Base-by-base conservation (phyloP, 345 rosid species). In the Hibiscus syriacus region DNA sequence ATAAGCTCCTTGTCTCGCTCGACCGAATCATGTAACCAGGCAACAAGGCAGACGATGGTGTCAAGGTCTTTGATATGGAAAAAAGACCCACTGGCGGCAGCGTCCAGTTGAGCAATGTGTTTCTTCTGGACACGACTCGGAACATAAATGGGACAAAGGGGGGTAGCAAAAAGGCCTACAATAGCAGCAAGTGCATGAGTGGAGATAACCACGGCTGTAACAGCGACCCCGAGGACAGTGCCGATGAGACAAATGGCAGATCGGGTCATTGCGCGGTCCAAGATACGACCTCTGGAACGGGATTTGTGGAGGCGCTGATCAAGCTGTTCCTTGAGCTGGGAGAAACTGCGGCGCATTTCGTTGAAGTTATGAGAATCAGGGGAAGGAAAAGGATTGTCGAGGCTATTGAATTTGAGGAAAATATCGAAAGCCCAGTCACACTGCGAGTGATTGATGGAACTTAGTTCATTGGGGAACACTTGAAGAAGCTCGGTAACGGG, bases 311-410 rank as follows among this genome's bases (percentile, higher is more conserved):
- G 82, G 26, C 82, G 74, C 19, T n/a, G 71, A 53, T 84, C 82
- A 19, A 92, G 79, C 63, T 88, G 84, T 50, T 72, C 80, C 74
- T 71, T 76, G 4, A 92, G 90, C 71, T 82, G 74, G 3, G 89
- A 85, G 70, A 84, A 88, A 81, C 86, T 79, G 19, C 71, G 29
- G 2, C 83, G 84, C 72, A 88, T 81, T 14, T 78, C 82, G 3
- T 56, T 69, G 73, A 90, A 88, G 74, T 73, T 71, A 49, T 70
- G 66, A 19, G 85, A 76, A 30, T 77, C 78, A 8, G 83, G 75
- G 46, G 72, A 77, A 17, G 92, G 83, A 68, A 92, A 90, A 57
- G 94, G 98, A 70, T 88, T 90, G 2, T 77, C 88, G 46, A 68
- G 69, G 23, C 71, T 53, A 66, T 84, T 85, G 11, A 90, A 87